A percentile compares a stretch with the other conserved stretches of the same genome.
Evolutionary conservation across 73 alveolate genomes (phyloP).

Genomic region (Paraurostyla sp.): DNA sequence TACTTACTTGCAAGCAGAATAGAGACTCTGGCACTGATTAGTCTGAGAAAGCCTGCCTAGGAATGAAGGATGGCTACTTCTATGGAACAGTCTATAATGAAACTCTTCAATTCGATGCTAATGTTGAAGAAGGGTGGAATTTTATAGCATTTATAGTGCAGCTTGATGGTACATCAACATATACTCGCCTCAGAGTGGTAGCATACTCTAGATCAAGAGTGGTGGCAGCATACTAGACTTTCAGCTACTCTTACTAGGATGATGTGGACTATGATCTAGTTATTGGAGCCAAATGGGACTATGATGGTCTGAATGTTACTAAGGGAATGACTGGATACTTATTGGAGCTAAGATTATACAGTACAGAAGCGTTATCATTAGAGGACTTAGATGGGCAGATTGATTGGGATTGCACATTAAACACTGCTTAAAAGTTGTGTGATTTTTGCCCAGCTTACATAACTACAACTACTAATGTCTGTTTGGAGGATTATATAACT

Average conservation of each 20-base stretch:
- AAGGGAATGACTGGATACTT: slow-evolving; percentile 18
- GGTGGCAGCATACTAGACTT: slow-evolving; percentile 8
- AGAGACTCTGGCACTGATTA: not conserved
- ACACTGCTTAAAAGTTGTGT: slow-evolving; percentile 17
- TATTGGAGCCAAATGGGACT: slow-evolving; percentile 11
- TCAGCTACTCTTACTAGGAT: slow-evolving; percentile 32
- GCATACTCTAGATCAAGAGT: slow-evolving; percentile 48
- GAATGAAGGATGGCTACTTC: slow-evolving; percentile 20
- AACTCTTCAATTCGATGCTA: slow-evolving; percentile 30
- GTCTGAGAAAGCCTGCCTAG: not conserved
- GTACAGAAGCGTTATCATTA: not conserved
- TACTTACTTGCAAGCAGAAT: not conserved
- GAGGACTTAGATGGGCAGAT: not conserved
- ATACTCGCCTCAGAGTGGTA: not conserved
- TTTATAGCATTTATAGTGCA: not conserved
- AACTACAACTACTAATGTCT: not conserved
- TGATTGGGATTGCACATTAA: slow-evolving; percentile 38
- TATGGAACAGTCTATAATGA: slow-evolving; percentile 1
- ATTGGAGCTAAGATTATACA: slow-evolving; percentile 4
- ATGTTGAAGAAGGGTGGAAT: slow-evolving; percentile 51
- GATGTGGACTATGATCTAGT: slow-evolving; percentile 22
- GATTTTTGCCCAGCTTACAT: slow-evolving; percentile 20
- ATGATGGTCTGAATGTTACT: not conserved
- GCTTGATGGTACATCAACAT: not conserved
- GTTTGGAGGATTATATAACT: slow-evolving; percentile 18